Evolutionary conservation across 176 grass and related monocot genomes (phyloP), one percentile per base, ranked within the genome.

Genomic region (Musa acuminata): DNA sequence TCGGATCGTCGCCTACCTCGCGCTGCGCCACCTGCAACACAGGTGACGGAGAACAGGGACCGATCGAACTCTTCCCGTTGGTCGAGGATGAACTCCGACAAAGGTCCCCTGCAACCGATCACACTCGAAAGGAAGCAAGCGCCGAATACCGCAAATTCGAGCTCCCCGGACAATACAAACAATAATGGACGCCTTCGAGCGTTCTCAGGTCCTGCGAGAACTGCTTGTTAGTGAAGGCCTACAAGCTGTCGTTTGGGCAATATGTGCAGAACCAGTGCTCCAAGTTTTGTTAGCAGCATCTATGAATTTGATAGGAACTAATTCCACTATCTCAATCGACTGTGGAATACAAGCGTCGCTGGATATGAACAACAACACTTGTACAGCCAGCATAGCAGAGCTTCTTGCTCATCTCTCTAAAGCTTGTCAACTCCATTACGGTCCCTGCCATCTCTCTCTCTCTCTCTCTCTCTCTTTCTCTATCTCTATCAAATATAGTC

Each of bases 1-100:
- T 82, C 96, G 96, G 27, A 69, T 95, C 73, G 11, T 99, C 75
- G 96, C 96, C 11, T 99, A 99, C 80, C 23, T 89, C 3, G 96
- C 96, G 10, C 65, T 99, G 51, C 84, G 91, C 20, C 96, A 84
- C 67, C 82, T 95, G 68, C 83, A 84, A 65, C 80, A 81, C 21
- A 84, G 91, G 80, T 91, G 72, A 91, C 0, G 66, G 25, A 49
- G 19, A 64, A 22, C 8, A 22, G 62, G 11, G 22, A 1, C 17
- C 9, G 62, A 62, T 43, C 35, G 35, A 43, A 43, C 35, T 43
- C 35, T 43, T 43, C 35, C 35, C 35, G 35, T 43, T 43, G 35
- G 13, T 19, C 57, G 57, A 19, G 17, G 16, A 20, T 60, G 17
- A 19, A 60, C 57, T 17, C n/a, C 57, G 57, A 60, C 57, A 19